Evolutionary conservation across 2,329 filamentous ascomycete genomes (phyloP).

Genomic region (Teratosphaeriaceae sp.): DNA sequence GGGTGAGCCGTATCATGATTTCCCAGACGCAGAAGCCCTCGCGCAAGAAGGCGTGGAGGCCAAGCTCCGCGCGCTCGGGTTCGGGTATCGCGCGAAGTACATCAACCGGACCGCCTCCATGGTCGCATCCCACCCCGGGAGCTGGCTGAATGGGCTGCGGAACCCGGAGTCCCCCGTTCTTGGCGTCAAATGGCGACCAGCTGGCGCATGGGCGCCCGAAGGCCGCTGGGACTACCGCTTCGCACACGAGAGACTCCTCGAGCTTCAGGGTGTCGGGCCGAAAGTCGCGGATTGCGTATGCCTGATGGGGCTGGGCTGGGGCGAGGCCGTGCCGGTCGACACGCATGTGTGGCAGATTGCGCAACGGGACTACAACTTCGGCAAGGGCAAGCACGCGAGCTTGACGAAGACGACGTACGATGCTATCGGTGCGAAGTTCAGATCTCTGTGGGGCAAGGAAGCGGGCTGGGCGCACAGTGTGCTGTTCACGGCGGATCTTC

Average conservation of each 20-base stretch:
- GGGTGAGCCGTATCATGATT: slow-evolving; percentile 66
- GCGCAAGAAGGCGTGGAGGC: slow-evolving; percentile 68
- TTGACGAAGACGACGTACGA: slow-evolving; percentile 85
- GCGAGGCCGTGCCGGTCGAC: slow-evolving; percentile 89
- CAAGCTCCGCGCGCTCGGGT: slow-evolving; percentile 74
- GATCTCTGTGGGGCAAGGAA: slow-evolving; percentile 82
- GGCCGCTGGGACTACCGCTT: slow-evolving; percentile 62
- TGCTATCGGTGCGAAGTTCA: slow-evolving; percentile 83
- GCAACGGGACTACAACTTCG: slow-evolving; percentile 89
- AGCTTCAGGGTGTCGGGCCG: slow-evolving; percentile 81
- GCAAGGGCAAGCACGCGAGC: slow-evolving; percentile 72
- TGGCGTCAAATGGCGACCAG: slow-evolving; percentile 36
- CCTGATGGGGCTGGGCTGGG: slow-evolving; percentile 93
- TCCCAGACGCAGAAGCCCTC: slow-evolving; percentile 71
- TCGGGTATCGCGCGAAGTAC: slow-evolving; percentile 92
- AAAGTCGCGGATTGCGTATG: slow-evolving; percentile 97
- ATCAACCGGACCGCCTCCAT: slow-evolving; percentile 78
- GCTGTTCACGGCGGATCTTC: slow-evolving; percentile 87
- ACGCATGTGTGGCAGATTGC: slow-evolving; percentile 99
- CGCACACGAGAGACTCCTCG: slow-evolving; percentile 73
- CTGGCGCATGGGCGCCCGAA: slow-evolving; percentile 44
- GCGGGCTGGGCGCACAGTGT: slow-evolving; percentile 98
- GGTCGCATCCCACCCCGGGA: slow-evolving; percentile 57
- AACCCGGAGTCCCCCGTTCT: slow-evolving; percentile 68
- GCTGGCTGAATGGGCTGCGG: slow-evolving; percentile 71